These are phyloP conservation scores for Aureobasidium sp. DNA, from an alignment of 2,329 filamentous ascomycete species.

Conservation along the genomic window DNA sequence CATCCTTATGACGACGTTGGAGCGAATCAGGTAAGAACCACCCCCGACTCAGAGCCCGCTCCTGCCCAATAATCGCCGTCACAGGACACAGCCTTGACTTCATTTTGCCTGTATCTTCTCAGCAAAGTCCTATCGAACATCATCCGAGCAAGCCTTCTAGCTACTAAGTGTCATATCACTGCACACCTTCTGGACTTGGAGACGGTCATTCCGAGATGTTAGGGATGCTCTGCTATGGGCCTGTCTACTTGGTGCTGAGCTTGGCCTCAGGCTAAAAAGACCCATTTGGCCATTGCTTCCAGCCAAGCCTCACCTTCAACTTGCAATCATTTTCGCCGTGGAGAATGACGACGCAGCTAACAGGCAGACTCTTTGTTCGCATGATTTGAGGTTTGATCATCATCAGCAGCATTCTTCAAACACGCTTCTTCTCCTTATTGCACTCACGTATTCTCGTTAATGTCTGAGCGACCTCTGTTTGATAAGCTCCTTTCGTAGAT, in stretches of 20 bases:
- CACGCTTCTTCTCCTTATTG: too few relatives aligned
- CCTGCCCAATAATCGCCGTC: not conserved
- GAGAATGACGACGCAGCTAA: not conserved
- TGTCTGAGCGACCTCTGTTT: not conserved
- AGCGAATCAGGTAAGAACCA: not conserved
- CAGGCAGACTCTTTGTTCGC: not conserved
- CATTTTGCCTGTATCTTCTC: not conserved
- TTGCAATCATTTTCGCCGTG: not conserved
- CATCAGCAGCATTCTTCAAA: not conserved
- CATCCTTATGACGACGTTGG: not conserved
- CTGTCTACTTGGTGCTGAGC: not conserved
- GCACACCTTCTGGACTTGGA: not conserved
- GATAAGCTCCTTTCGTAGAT: not conserved
- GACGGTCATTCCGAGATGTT: not conserved
- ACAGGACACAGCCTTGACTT: not conserved
- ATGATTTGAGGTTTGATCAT: not conserved
- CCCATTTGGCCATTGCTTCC: not conserved
- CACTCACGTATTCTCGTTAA: too few relatives aligned
- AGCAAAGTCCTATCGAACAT: too few relatives aligned
- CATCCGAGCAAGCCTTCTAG: not conserved
- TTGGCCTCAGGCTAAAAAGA: not conserved
- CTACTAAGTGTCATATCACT: not conserved
- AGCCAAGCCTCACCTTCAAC: not conserved
- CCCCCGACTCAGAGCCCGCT: not conserved
- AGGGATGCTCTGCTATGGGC: not conserved